These are phyloP conservation scores for Conringia planisiliqua DNA, from an alignment of 345 rosid genomes.

Conservation along the genomic window DNA sequence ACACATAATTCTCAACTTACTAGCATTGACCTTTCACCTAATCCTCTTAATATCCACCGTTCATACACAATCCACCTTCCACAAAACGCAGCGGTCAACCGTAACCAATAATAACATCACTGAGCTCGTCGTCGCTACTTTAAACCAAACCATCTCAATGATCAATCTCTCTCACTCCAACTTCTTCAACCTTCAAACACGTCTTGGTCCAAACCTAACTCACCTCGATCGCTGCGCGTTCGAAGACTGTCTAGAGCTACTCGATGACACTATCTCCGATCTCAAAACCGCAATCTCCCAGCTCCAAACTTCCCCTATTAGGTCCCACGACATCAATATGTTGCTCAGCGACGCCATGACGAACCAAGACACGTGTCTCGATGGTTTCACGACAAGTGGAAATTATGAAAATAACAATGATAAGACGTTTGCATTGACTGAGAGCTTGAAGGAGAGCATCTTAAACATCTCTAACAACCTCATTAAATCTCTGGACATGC, in stretches of 20 bases:
- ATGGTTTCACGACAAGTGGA: slow-evolving; percentile 44
- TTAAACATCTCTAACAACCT: slow-evolving; percentile 59
- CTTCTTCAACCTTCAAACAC: slow-evolving; percentile 40
- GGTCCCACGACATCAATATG: slow-evolving; percentile 37
- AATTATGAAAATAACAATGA: slow-evolving; percentile 24
- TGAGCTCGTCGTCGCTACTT: slow-evolving; percentile 45
- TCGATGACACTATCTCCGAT: slow-evolving; percentile 44
- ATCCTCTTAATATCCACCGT: slow-evolving; percentile 3
- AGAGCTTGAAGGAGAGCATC: slow-evolving; percentile 41
- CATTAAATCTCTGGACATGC: slow-evolving; percentile 59
- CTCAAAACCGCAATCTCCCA: slow-evolving; percentile 42
- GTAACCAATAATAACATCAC: slow-evolving; percentile 33
- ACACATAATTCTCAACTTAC: not conserved
- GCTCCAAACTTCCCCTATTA: slow-evolving; percentile 24
- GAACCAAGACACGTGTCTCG: slow-evolving; percentile 89
- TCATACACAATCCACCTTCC: not conserved
- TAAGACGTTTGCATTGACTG: slow-evolving; percentile 20
- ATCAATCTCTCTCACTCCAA: slow-evolving; percentile 39
- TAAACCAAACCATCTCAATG: slow-evolving; percentile 51
- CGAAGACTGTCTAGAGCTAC: slow-evolving; percentile 68
- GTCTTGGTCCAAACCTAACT: slow-evolving; percentile 18
- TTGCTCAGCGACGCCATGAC: slow-evolving; percentile 75
- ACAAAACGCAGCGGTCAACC: slow-evolving; percentile 1
- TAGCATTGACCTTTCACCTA: not conserved
- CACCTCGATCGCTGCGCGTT: slow-evolving; percentile 43